Evolutionary conservation across 2,329 filamentous ascomycete species (phyloP).

Genomic region (Fusarium transvaalense): DNA sequence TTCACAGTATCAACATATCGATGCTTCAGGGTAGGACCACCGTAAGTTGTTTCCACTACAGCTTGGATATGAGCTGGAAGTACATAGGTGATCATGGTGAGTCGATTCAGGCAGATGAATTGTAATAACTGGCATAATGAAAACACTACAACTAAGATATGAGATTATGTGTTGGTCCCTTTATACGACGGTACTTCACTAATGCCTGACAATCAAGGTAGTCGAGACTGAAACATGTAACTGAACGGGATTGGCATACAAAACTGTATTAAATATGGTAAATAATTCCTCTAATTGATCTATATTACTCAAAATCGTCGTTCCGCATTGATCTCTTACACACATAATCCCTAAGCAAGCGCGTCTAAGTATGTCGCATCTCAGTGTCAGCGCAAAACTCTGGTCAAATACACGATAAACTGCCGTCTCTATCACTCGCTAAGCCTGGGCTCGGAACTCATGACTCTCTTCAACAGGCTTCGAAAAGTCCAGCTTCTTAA

Average conservation of each 20-base stretch:
- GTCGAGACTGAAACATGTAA: neutral
- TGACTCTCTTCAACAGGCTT: neutral
- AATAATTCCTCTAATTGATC: no score
- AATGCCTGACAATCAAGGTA: no score
- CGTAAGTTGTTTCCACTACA: neutral
- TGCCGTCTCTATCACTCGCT: no score
- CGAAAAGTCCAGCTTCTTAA: conserved; percentile 8
- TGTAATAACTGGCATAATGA: neutral
- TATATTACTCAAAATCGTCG: neutral
- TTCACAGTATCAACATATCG: neutral
- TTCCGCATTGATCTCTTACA: neutral
- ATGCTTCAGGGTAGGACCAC: neutral
- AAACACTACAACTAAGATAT: no score
- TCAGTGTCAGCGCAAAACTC: neutral
- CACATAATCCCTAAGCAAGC: no score
- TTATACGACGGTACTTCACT: neutral
- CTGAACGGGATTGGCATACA: neutral
- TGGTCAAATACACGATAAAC: neutral
- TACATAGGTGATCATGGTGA: neutral
- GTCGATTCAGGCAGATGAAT: no score
- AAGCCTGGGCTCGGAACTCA: neutral
- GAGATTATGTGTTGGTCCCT: neutral
- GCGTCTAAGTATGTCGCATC: neutral
- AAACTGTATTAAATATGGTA: fast-evolving
- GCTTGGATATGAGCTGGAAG: no score